Evolutionary conservation across 108 stramenopile genomes (phyloP).

Genomic region (Nitzschia sp.): DNA sequence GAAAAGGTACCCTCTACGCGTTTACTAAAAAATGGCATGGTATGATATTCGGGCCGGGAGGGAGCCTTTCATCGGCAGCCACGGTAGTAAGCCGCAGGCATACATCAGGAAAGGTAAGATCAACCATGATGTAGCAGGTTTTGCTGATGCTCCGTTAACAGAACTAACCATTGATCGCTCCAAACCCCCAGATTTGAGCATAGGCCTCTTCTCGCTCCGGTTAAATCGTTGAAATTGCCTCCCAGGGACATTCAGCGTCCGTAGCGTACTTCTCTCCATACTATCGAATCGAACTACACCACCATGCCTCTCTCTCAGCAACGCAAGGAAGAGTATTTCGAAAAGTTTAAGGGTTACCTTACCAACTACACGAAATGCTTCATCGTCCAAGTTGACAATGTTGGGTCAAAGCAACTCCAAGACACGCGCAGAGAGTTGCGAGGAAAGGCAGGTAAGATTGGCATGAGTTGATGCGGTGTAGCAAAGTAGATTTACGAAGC

Average conservation of each 20-base stretch:
- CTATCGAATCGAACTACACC: conserved; percentile 8
- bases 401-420: conserved; percentile 98
- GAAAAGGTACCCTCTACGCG: no score
- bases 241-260: conserved; percentile 43
- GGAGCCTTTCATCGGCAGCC: no score
- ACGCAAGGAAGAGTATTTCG: conserved; percentile 89
- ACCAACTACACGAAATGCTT: conserved; percentile 86
- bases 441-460: conserved; percentile 91
- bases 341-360: conserved; percentile 74
- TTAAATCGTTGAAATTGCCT: conserved; percentile 57
- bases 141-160: no score
- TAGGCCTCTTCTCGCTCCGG: conserved; percentile 32
- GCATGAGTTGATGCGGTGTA: conserved; percentile 96
- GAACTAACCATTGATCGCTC: no score
- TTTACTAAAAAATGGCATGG: no score
- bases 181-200: conserved; percentile 17
- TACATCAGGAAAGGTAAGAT: not conserved
- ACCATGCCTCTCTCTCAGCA: conserved; percentile 88
- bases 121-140: no score
- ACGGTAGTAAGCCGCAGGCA: no score
- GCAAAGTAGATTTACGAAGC: no score
- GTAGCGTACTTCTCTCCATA: conserved; percentile 21
- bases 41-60: no score
- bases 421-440: conserved; percentile 90
- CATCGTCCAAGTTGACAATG: conserved; percentile 96